These are phyloP conservation scores for Tillandsia fasciculata DNA, from an alignment of 176 grass and related monocot species.

Conservation along the genomic window DNA sequence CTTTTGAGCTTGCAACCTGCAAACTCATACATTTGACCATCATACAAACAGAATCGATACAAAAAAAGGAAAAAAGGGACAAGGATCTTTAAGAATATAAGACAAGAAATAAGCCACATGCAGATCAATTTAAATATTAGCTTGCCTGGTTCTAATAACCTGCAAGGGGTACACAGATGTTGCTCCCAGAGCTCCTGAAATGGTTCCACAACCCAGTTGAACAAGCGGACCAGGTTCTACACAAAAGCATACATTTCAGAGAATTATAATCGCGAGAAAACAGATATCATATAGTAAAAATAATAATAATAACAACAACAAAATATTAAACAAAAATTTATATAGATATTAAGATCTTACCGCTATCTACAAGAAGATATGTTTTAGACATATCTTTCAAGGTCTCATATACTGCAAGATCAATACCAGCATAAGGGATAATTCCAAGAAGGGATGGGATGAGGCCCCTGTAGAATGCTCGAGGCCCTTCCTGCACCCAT, in stretches of 20 bases:
- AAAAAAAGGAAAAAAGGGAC: not conserved
- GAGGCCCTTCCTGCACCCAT: conserved; percentile 63
- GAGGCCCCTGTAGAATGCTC: conserved; percentile 81
- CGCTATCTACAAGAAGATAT: conserved; percentile 61
- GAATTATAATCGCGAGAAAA: not conserved
- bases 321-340: not conserved
- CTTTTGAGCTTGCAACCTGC: conserved; percentile 60
- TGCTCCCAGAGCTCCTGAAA: conserved; percentile 76
- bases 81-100: not conserved
- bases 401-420: conserved; percentile 83
- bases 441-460: conserved; percentile 84
- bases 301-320: not conserved
- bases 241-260: conserved; percentile 5
- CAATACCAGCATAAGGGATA: conserved; percentile 84
- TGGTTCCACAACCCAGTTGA: conserved; percentile 73
- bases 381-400: conserved; percentile 83
- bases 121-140: not conserved
- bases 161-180: conserved; percentile 88
- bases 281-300: not conserved
- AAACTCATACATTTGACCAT: conserved; percentile 15
- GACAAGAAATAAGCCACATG: not conserved
- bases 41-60: not conserved
- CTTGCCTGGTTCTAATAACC: conserved; percentile 82
- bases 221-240: conserved; percentile 82
- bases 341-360: conserved; percentile 26